Conservation (phyloP, 2,329 filamentous ascomycete genomes). For the Sarocladiaceae sp. region DNA sequence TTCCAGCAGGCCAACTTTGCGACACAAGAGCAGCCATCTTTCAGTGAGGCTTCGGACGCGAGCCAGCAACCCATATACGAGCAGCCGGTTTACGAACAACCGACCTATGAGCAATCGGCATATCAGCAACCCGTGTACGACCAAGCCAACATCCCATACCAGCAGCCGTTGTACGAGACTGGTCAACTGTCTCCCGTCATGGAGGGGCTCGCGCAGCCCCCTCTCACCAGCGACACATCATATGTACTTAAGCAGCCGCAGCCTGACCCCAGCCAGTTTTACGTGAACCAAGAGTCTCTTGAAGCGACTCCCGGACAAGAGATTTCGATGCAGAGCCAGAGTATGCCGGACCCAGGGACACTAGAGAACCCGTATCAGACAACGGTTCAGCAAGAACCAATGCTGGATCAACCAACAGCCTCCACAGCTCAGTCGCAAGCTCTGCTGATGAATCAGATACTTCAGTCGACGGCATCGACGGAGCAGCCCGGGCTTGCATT, state of each 20-base stretch:
- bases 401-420: background rate
- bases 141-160: background rate
- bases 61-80: background rate
- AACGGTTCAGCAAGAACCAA: background rate
- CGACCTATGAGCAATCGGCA: background rate
- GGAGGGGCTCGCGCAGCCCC: too few species aligned
- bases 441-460: background rate
- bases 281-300: background rate
- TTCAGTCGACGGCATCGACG: background rate
- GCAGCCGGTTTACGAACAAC: background rate
- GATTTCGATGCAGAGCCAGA: background rate
- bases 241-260: background rate
- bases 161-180: background rate
- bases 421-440: background rate
- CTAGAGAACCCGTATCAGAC: background rate
- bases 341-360: background rate
- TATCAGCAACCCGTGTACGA: background rate
- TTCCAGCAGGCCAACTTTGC: slow-evolving; percentile 2
- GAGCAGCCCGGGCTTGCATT: background rate
- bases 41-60: background rate
- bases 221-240: background rate
- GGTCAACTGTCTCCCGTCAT: background rate
- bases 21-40: background rate
- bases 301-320: background rate
- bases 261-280: background rate